Base-by-base conservation (phyloP, 805 yeast genomes). In the Yamadazyma sp. region DNA sequence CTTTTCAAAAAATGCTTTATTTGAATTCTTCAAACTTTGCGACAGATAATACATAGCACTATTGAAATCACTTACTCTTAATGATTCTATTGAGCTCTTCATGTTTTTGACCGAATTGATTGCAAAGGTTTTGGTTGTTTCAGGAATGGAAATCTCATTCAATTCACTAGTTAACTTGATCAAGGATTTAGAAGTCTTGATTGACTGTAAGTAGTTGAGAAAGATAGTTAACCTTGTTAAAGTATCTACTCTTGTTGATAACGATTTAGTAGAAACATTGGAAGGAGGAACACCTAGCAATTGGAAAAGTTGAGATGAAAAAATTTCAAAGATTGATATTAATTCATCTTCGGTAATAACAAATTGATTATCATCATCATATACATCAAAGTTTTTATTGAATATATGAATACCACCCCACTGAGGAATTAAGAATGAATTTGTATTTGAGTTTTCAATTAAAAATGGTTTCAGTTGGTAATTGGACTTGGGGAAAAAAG, bases 1-100 rank as follows among this genome's bases (percentile, higher is more conserved):
- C 48, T 86, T 85, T 48, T 91, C 95, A 56, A 91, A 91, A 50
- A 91, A 91, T 0, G 98, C 97, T 30, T 67, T 67, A 45, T 80
- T 73, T 0, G 96, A 83, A 30, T 70, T 60, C 10, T 62, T 51
- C 27, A 80, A 65, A 0, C 94, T 86, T n/a, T 55, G 48, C 10
- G 81, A 71, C 11, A 75, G 67, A 1, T 72, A 69, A 16, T 46
- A 39, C 29, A 56, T 54, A 7, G 67, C 49, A 2, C 13, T 21
- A 1, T 36, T 38, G 54, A 69, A 73, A 12, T 66, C 47, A 17
- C 61, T 58, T 7, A 36, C 31, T 2, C 47, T 45, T 4, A 65
- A 49, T 7, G 56, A 44, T 1, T 34, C 38, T 4, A 76, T 40
- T 0, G 84, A 59, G 1, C 35, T 33, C 12, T 64, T 53, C 29